Percentiles rank a stretch among this genome's conserved stretches.
Conservation (phyloP, 1,139 yeast species). For the Zygoascus sp. region DNA sequence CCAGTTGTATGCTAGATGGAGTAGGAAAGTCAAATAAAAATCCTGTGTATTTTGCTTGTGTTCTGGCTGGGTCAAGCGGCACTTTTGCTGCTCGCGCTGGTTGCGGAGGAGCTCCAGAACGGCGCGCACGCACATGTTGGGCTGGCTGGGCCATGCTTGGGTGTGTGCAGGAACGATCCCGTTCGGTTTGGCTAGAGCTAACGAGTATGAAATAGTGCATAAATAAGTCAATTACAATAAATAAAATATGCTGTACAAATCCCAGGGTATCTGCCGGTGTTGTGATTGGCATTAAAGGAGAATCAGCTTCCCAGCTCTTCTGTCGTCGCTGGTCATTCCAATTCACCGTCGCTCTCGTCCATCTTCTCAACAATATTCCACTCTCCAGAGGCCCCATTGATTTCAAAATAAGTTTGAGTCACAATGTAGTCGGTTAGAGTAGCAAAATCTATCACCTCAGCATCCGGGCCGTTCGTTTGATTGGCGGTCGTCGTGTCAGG, state of each 20-base stretch:
- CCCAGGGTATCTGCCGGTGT: no score
- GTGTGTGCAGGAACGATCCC: no score
- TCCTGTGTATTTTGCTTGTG: no score
- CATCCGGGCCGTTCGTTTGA: neutral
- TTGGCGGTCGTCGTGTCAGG: neutral
- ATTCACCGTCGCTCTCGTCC: slow-evolving; percentile 10
- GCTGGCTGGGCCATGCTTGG: no score
- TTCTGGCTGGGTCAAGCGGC: no score
- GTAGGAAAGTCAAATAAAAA: no score
- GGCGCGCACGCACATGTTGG: no score
- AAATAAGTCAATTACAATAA: neutral
- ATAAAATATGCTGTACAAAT: neutral
- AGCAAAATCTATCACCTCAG: slow-evolving; percentile 18
- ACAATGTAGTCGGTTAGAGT: slow-evolving; percentile 32
- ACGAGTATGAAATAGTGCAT: neutral
- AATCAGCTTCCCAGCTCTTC: no score
- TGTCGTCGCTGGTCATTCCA: no score
- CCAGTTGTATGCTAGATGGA: neutral
- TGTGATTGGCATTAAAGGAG: no score
- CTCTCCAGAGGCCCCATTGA: slow-evolving; percentile 35
- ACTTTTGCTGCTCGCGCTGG: no score
- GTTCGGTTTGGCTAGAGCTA: neutral
- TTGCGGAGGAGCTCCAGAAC: neutral
- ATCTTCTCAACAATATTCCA: slow-evolving; percentile 35
- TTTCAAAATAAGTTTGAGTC: slow-evolving; percentile 31